A percentile compares a stretch with the other conserved stretches of the same genome.
phyloP scores from a whole-genome alignment of 2,329 filamentous ascomycete genomes.

The Trichoderma cornu-damae region DNA sequence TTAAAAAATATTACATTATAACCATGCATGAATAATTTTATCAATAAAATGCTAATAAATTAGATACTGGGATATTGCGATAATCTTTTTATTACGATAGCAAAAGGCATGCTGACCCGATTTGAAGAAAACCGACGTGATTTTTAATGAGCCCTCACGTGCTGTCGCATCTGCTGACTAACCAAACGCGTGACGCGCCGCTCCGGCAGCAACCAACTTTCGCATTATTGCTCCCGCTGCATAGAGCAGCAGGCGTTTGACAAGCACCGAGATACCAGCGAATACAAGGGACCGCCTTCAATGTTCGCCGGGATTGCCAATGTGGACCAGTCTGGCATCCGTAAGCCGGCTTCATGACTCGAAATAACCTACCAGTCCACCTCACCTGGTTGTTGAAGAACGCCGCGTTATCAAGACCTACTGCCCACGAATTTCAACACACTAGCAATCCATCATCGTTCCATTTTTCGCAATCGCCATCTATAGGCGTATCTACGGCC shows the following conservation, averaged over 20 bases:
- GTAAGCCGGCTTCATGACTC: constrained; percentile 52
- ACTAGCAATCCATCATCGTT: constrained; percentile 27
- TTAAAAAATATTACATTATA: no score
- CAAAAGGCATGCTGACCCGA: no score
- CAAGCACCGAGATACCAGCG: background rate
- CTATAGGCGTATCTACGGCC: constrained; percentile 12
- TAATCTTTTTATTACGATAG: no score
- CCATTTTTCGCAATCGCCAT: constrained; percentile 27
- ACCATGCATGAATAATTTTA: no score
- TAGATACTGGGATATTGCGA: no score
- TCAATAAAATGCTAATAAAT: no score
- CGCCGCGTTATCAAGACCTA: constrained; percentile 38
- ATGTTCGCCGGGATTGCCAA: constrained; percentile 25
- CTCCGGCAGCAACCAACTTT: background rate
- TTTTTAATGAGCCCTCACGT: constrained; percentile 21
- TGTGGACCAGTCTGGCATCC: constrained; percentile 24
- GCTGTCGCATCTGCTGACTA: constrained; percentile 29
- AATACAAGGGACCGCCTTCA: constrained; percentile 7
- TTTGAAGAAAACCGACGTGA: no score
- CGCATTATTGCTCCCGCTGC: constrained; percentile 12
- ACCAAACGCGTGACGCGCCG: constrained; percentile 31
- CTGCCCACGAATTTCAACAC: constrained; percentile 36
- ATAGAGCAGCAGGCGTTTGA: background rate
- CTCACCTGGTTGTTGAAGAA: constrained; percentile 54
- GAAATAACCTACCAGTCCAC: constrained; percentile 55